A percentile compares a stretch with the other conserved stretches of the same genome.
Evolutionary conservation across 2,329 filamentous ascomycete genomes (phyloP).

Genomic region (Trichoderma brevicompactum): DNA sequence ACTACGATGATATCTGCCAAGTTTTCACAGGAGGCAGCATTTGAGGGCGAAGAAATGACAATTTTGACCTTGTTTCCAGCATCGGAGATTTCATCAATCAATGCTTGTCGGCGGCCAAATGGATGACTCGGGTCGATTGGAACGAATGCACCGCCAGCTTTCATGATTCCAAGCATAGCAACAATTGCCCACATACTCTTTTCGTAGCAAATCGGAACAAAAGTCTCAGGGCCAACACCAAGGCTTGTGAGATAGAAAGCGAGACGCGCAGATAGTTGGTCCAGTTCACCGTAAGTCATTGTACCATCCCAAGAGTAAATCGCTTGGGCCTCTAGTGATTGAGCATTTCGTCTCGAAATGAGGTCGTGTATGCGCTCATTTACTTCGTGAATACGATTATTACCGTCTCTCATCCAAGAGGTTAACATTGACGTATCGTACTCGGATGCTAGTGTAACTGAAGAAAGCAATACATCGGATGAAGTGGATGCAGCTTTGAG

Average conservation of each 20-base stretch:
- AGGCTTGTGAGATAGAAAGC: not conserved
- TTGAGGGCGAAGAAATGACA: not conserved
- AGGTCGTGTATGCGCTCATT: no score
- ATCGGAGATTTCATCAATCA: not conserved
- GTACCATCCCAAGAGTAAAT: not conserved
- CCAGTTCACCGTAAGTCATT: constrained; percentile 7
- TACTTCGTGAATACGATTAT: no score
- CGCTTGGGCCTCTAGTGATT: not conserved
- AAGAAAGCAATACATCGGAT: no score
- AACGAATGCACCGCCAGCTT: constrained; percentile 30
- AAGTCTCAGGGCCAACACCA: constrained; percentile 32
- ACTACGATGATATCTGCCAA: not conserved
- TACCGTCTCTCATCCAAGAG: no score
- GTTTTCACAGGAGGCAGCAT: not conserved
- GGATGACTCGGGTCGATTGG: constrained; percentile 28
- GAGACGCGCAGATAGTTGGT: not conserved
- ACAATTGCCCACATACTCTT: constrained; percentile 30
- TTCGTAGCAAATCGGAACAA: constrained; percentile 30
- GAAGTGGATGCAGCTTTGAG: no score
- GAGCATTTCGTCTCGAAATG: no score
- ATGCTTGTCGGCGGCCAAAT: not conserved
- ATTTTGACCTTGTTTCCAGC: not conserved
- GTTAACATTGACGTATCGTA: no score
- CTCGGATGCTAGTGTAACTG: no score
- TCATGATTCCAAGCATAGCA: constrained; percentile 28